Percentiles rank a stretch among this genome's conserved stretches.
These are phyloP conservation scores for Ceriops zippeliana DNA, from an alignment of 345 rosid species.

Conservation along the genomic window DNA sequence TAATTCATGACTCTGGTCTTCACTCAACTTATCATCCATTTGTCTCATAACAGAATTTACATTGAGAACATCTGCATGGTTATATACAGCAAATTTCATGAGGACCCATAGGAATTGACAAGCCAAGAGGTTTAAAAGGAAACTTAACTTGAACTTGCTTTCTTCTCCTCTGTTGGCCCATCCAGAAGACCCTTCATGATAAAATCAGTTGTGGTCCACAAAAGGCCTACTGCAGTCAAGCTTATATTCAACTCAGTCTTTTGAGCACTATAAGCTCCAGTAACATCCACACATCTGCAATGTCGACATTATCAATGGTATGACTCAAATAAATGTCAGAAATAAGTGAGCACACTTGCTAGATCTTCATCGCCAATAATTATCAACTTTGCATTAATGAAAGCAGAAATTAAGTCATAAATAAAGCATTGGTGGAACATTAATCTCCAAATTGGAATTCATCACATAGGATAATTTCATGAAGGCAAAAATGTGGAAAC, in stretches of 20 bases:
- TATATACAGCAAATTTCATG: not conserved
- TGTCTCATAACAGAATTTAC: constrained; percentile 31
- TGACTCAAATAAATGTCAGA: not conserved
- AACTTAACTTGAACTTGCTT: constrained; percentile 38
- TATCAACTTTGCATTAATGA: not conserved
- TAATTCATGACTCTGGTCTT: constrained; percentile 30
- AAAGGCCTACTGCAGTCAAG: constrained; percentile 87
- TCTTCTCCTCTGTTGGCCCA: constrained; percentile 48
- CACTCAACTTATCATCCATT: constrained; percentile 44
- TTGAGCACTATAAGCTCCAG: constrained; percentile 96
- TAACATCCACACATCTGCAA: constrained; percentile 91
- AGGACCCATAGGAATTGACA: not conserved
- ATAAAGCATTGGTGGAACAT: not conserved
- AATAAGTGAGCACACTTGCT: constrained; percentile 3
- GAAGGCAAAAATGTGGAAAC: not conserved
- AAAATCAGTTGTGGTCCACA: constrained; percentile 94
- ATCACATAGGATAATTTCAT: not conserved
- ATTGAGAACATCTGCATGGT: constrained; percentile 28
- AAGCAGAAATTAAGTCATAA: constrained; percentile 10
- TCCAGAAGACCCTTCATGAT: constrained; percentile 63
- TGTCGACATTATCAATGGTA: constrained; percentile 22
- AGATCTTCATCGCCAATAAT: constrained; percentile 4
- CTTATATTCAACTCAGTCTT: constrained; percentile 90
- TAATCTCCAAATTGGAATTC: not conserved
- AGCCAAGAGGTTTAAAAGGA: not conserved